Evolutionary conservation across 129 eudicot species (phyloP).

Genomic region (Pseudognaphalium luteoalbum): DNA sequence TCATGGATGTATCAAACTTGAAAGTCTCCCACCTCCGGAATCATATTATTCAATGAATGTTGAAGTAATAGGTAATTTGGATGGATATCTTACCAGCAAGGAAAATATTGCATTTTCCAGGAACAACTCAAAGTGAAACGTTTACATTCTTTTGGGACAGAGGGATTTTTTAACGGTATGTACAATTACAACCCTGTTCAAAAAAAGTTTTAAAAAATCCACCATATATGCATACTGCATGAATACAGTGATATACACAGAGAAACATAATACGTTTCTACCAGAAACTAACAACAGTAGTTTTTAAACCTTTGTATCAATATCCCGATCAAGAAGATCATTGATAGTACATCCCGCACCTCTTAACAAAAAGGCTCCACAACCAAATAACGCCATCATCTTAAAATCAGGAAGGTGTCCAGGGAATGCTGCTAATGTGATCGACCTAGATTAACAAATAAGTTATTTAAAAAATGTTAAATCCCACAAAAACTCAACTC

Average conservation of each 20-base stretch:
- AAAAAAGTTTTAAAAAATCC: too few species aligned
- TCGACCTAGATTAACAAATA: constrained; percentile 62
- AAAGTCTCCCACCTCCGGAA: too few species aligned
- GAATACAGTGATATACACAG: not conserved
- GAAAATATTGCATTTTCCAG: too few species aligned
- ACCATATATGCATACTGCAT: not conserved
- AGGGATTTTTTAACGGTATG: too few species aligned
- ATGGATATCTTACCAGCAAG: too few species aligned
- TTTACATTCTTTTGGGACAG: too few species aligned
- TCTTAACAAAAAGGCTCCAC: constrained; percentile 86
- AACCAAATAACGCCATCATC: constrained; percentile 86
- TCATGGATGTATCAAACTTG: too few species aligned
- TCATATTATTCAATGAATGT: too few species aligned
- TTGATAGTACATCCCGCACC: constrained; percentile 98
- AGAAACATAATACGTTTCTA: constrained; percentile 14
- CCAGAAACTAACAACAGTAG: constrained; percentile 6
- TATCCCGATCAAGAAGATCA: constrained; percentile 92
- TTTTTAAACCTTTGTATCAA: constrained; percentile 72
- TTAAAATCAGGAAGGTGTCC: constrained; percentile 88
- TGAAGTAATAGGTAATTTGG: too few species aligned
- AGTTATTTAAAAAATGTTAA: constrained; percentile 3
- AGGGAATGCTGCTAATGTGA: constrained; percentile 77
- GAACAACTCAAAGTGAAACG: too few species aligned
- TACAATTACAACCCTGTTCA: too few species aligned
- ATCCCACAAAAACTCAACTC: constrained; percentile 7